Percentiles rank a stretch among this genome's conserved stretches.
Conservation (phyloP, 306 rosid species). For the Senna tora region DNA sequence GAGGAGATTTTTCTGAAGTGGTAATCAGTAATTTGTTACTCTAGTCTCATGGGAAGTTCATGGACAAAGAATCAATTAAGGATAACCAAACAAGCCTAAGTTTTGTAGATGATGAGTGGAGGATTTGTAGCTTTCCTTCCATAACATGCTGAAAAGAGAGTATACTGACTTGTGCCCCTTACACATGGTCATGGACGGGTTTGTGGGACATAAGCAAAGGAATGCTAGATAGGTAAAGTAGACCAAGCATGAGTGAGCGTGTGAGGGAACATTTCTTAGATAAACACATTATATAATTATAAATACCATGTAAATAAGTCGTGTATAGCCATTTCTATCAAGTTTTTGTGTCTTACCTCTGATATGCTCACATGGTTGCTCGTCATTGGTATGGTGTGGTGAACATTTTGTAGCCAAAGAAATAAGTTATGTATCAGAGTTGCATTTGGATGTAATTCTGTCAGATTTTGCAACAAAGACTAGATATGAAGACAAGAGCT, state of each 20-base stretch:
- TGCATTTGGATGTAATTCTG: background rate
- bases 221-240: background rate
- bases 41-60: background rate
- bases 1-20: slow-evolving; percentile 65
- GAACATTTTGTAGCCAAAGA: background rate
- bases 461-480: background rate
- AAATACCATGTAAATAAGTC: background rate
- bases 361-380: background rate
- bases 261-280: background rate
- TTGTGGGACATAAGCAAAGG: slow-evolving; percentile 2
- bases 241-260: background rate
- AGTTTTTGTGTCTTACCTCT: background rate
- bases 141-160: background rate
- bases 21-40: slow-evolving; percentile 20
- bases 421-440: background rate
- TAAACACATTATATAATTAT: background rate
- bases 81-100: slow-evolving; percentile 8
- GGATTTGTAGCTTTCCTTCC: slow-evolving; percentile 3
- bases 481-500: background rate
- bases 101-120: slow-evolving; percentile 18
- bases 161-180: background rate
- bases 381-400: background rate
- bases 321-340: background rate
- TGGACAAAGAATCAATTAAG: background rate
- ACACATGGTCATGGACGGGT: background rate